phyloP scores from a whole-genome alignment of 768 basidiomycete genomes.

The Trametes cubensis region DNA sequence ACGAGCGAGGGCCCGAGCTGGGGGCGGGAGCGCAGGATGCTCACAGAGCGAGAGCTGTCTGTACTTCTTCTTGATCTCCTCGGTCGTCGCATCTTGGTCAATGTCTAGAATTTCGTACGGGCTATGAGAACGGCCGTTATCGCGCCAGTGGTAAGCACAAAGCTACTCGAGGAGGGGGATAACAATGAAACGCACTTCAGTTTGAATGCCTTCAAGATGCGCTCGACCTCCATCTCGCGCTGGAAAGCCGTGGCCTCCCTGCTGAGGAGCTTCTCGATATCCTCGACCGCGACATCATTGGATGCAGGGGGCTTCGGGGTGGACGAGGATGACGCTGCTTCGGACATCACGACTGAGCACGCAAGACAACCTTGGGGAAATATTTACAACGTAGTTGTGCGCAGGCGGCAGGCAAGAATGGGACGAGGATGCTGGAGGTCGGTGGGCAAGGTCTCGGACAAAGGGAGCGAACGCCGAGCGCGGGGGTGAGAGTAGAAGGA shows the following conservation, averaged over 20 bases:
- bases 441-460: not conserved
- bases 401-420: not conserved
- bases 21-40: conserved; percentile 33
- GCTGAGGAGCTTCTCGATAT: conserved; percentile 79
- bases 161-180: not conserved
- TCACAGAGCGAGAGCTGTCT: conserved; percentile 82
- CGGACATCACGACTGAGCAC: conserved; percentile 26
- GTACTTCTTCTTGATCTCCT: conserved; percentile 90
- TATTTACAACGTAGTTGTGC: conserved; percentile 13
- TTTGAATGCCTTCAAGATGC: conserved; percentile 93
- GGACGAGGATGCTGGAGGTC: not conserved
- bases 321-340: conserved; percentile 28
- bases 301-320: conserved; percentile 23
- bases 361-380: conserved; percentile 16
- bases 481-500: conserved; percentile 17
- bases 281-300: conserved; percentile 42
- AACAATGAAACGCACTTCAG: conserved; percentile 70
- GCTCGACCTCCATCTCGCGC: conserved; percentile 85
- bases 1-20: not conserved
- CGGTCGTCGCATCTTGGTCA: conserved; percentile 64
- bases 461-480: not conserved
- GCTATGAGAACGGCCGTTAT: conserved; percentile 43
- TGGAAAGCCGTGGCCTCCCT: conserved; percentile 85
- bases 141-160: not conserved
- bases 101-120: conserved; percentile 95